These are phyloP conservation scores for Tetraselmis chui DNA, from an alignment of 139 green algal species.

Conservation along the genomic window DNA sequence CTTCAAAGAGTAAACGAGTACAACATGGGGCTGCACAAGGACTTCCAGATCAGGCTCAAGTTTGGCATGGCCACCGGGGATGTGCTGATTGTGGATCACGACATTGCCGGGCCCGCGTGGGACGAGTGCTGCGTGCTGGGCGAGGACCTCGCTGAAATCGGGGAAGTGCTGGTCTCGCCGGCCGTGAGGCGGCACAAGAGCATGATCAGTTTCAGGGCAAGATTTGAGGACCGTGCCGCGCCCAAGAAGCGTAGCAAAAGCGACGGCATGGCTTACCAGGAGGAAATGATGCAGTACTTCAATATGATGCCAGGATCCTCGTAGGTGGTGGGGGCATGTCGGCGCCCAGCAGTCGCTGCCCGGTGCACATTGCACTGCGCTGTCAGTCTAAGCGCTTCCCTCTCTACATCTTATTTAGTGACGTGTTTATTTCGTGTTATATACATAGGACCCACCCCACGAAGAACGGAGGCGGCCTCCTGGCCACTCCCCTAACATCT, in stretches of 20 bases:
- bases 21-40: background rate
- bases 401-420: too few relatives aligned
- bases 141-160: background rate
- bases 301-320: too few relatives aligned
- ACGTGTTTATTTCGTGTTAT: too few relatives aligned
- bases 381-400: too few relatives aligned
- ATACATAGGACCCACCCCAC: too few relatives aligned
- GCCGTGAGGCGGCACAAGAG: background rate
- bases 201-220: background rate
- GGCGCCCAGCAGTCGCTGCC: too few relatives aligned
- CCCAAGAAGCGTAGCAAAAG: too few relatives aligned
- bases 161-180: background rate
- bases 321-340: too few relatives aligned
- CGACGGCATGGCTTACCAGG: too few relatives aligned
- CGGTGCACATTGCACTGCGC: too few relatives aligned
- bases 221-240: background rate
- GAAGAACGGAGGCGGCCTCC: too few relatives aligned
- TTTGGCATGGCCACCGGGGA: background rate
- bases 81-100: background rate
- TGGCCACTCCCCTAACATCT: too few relatives aligned
- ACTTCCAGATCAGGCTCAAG: background rate
- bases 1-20: background rate
- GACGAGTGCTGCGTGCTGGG: background rate
- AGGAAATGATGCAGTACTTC: background rate
- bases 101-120: background rate